Percentiles rank a stretch among this genome's conserved stretches.
phyloP scores from a whole-genome alignment of 139 green algal genomes.

The Coelastrella sp. region DNA sequence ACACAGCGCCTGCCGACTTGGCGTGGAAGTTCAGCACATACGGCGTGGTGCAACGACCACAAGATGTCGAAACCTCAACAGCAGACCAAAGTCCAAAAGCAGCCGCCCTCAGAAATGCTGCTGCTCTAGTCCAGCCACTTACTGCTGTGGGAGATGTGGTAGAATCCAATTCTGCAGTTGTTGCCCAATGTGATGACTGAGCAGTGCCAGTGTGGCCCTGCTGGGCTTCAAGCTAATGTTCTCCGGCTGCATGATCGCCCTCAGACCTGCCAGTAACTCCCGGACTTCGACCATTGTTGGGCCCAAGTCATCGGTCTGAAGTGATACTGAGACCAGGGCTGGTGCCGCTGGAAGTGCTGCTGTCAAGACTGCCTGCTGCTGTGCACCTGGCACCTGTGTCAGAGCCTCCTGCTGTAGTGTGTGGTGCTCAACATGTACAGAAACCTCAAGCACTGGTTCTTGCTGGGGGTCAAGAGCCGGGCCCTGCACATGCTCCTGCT shows the following conservation, averaged over 20 bases:
- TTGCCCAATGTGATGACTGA: neutral
- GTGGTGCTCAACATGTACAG: neutral
- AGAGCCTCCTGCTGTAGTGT: neutral
- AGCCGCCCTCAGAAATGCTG: too few species aligned
- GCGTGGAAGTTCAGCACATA: too few species aligned
- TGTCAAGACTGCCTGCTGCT: neutral
- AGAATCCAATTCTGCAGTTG: conserved; percentile 18
- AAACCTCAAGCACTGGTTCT: neutral
- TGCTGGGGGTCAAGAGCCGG: neutral
- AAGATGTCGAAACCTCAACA: too few species aligned
- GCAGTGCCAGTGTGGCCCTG: conserved; percentile 16
- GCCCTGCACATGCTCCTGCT: neutral
- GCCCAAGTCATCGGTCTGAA: conserved; percentile 7
- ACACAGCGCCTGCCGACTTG: too few species aligned
- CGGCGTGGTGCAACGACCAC: too few species aligned
- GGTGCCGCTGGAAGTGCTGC: neutral
- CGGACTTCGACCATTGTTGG: neutral
- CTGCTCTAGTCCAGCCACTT: too few species aligned
- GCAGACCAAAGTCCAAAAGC: too few species aligned
- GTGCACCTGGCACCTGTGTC: neutral
- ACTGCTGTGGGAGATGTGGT: neutral
- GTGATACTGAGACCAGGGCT: neutral
- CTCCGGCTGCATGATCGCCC: neutral
- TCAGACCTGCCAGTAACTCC: conserved; percentile 13
- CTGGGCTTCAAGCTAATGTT: neutral